A percentile compares a stretch with the other conserved stretches of the same genome.
These are phyloP conservation scores for Calocybe indica DNA, from an alignment of 768 basidiomycete genomes.

Conservation along the genomic window DNA sequence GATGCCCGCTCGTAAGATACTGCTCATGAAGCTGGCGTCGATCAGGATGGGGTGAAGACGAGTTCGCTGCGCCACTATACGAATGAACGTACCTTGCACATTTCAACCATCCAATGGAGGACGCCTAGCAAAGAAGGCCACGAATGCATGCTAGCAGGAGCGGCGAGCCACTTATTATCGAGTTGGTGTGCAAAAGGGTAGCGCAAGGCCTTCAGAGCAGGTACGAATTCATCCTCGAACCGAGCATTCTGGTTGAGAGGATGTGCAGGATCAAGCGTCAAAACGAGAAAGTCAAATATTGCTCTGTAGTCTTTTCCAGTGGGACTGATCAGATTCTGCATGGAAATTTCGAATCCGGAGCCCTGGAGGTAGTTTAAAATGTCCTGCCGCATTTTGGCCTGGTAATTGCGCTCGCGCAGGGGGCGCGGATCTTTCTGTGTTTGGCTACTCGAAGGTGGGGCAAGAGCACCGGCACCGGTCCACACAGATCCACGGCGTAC, in stretches of 20 bases:
- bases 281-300: constrained; percentile 77
- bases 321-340: constrained; percentile 67
- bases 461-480: constrained; percentile 44
- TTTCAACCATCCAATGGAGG: constrained; percentile 87
- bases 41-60: constrained; percentile 18
- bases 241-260: constrained; percentile 39
- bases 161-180: constrained; percentile 81
- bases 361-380: constrained; percentile 64
- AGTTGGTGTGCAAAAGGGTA: constrained; percentile 81
- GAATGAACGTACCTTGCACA: constrained; percentile 62
- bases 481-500: constrained; percentile 75
- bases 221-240: constrained; percentile 83
- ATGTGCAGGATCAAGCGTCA: constrained; percentile 65
- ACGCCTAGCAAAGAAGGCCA: constrained; percentile 89
- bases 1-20: constrained; percentile 59
- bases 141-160: constrained; percentile 86
- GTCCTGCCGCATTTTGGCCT: constrained; percentile 71
- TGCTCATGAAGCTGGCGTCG: constrained; percentile 28
- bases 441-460: constrained; percentile 49
- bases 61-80: neutral
- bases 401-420: constrained; percentile 69
- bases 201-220: constrained; percentile 63
- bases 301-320: constrained; percentile 82
- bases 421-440: constrained; percentile 70
- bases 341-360: constrained; percentile 61